phyloP scores from a whole-genome alignment of 768 basidiomycete species.

The Leccinum truebloodii region DNA sequence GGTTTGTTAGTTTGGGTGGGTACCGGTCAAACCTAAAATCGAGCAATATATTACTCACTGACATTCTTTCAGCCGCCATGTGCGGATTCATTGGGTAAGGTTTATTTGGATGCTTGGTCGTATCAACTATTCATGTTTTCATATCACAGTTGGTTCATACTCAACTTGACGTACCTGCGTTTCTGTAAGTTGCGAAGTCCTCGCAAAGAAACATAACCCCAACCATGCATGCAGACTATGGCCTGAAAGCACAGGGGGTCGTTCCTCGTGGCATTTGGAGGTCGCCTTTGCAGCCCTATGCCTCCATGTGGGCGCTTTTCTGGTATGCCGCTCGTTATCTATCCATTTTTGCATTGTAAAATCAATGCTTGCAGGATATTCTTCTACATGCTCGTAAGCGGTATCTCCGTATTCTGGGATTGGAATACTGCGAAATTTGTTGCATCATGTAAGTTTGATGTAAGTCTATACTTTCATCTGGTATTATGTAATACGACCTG shows the following conservation, averaged over 20 bases:
- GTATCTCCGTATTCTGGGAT: conserved; percentile 61
- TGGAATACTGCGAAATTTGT: conserved; percentile 58
- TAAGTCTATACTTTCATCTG: conserved; percentile 25
- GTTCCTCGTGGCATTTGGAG: conserved; percentile 64
- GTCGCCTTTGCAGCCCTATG: conserved; percentile 62
- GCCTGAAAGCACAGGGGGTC: conserved; percentile 41
- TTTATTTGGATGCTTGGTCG: conserved; percentile 33
- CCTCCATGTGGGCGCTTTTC: conserved; percentile 69
- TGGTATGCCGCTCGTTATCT: conserved; percentile 49
- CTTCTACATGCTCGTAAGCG: conserved; percentile 60
- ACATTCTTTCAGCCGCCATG: conserved; percentile 42
- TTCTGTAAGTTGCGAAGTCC: conserved; percentile 50
- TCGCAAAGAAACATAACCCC: conserved; percentile 35
- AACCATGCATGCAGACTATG: conserved; percentile 10
- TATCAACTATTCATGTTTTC: conserved; percentile 47
- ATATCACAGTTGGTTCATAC: conserved; percentile 56
- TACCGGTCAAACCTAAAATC: neutral
- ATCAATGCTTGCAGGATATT: conserved; percentile 16
- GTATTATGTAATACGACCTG: neutral
- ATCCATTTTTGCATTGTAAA: conserved; percentile 3
- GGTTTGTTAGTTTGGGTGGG: conserved; percentile 66
- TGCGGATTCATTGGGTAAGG: conserved; percentile 56
- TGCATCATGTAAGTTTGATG: too few species aligned
- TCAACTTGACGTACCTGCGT: conserved; percentile 71
- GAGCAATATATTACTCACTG: neutral